Evolutionary conservation across 805 yeast genomes (phyloP).

Genomic region (Groenewaldozyma tartarivorans): DNA sequence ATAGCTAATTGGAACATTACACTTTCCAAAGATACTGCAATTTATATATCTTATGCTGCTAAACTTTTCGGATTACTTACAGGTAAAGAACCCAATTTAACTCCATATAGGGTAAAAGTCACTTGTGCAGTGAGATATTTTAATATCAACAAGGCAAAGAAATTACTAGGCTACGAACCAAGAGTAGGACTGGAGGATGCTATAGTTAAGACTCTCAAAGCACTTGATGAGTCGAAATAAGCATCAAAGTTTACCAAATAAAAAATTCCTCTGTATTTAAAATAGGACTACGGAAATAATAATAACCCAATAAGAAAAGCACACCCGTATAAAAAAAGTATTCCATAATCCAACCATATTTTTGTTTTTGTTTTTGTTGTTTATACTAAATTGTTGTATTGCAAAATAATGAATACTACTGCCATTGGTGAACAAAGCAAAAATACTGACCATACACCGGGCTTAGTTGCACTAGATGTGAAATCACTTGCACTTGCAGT

Average conservation of each 20-base stretch:
- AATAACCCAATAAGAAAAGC: conserved; percentile 6
- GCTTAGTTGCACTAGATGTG: too few species aligned
- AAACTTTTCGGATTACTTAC: conserved; percentile 58
- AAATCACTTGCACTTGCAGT: too few species aligned
- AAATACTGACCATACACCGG: too few species aligned
- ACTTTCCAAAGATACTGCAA: conserved; percentile 64
- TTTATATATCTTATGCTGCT: conserved; percentile 73
- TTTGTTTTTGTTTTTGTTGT: conserved; percentile 1
- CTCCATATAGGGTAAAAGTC: conserved; percentile 88
- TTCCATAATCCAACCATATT: conserved; percentile 1
- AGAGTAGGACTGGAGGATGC: conserved; percentile 71
- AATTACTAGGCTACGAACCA: conserved; percentile 69
- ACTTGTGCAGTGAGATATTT: conserved; percentile 93
- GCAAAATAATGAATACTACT: too few species aligned
- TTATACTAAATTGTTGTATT: too few species aligned
- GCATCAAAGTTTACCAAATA: not conserved
- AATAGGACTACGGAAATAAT: too few species aligned
- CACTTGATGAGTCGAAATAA: conserved; percentile 62
- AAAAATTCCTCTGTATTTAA: not conserved
- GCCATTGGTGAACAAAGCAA: too few species aligned
- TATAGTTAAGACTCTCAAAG: conserved; percentile 64
- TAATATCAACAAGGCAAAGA: conserved; percentile 80
- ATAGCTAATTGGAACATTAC: conserved; percentile 61
- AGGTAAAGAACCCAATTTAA: conserved; percentile 85
- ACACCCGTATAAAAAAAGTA: not conserved